A percentile compares a stretch with the other conserved stretches of the same genome.
Evolutionary conservation across 257 asterid genomes (phyloP).

Genomic region (Solanum paucissectum): DNA sequence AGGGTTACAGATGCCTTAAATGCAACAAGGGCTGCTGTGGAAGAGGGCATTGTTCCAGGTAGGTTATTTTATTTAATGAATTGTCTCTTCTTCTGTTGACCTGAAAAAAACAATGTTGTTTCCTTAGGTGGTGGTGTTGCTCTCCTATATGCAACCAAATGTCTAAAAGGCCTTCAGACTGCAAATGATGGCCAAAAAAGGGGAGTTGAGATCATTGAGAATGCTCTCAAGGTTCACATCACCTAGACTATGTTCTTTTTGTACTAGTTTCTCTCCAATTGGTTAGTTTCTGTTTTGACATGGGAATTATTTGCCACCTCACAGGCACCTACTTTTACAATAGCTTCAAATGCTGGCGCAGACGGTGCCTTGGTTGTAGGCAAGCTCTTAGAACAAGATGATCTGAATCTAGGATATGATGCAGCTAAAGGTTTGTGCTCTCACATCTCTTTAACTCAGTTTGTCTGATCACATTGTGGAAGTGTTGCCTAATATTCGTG

Average conservation of each 20-base stretch:
- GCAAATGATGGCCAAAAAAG: constrained; percentile 63
- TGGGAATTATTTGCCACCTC: constrained; percentile 2
- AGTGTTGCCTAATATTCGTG: not conserved
- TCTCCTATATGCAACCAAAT: constrained; percentile 65
- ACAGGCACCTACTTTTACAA: constrained; percentile 71
- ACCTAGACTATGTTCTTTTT: not conserved
- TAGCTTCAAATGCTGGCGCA: constrained; percentile 79
- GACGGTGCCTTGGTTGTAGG: constrained; percentile 62
- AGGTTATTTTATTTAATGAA: constrained; percentile 1
- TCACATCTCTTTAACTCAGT: not conserved
- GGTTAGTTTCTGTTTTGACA: constrained; percentile 2
- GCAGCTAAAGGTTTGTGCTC: constrained; percentile 72
- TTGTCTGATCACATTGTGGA: not conserved
- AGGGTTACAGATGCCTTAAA: constrained; percentile 93
- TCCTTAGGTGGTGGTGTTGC: constrained; percentile 85
- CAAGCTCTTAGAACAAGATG: constrained; percentile 72
- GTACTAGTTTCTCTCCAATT: not conserved
- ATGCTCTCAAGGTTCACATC: constrained; percentile 64
- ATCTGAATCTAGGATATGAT: constrained; percentile 63
- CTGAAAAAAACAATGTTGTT: not conserved
- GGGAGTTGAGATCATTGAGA: constrained; percentile 72
- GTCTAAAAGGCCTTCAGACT: constrained; percentile 49
- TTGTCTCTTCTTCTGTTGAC: not conserved
- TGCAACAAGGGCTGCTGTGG: constrained; percentile 91
- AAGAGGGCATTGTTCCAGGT: constrained; percentile 95